Base-by-base conservation (phyloP, 2,329 filamentous ascomycete genomes). In the Aspergillus sp. region DNA sequence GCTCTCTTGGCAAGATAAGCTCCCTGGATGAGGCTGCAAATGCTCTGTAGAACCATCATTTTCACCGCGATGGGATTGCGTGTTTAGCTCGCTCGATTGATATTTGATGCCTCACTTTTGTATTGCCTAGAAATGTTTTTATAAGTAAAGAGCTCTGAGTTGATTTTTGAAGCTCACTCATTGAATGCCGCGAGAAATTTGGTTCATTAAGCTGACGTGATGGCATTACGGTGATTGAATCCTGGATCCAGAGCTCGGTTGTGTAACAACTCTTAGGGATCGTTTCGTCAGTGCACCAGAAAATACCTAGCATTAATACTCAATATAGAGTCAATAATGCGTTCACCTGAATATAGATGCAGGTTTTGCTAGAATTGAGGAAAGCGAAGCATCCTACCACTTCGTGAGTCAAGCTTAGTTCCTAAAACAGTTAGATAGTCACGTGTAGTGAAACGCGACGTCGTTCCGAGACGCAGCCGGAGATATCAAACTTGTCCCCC, bases 391-490 rank as follows among this genome's bases (percentile, higher is more conserved):
- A 21, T 43, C 14, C 17, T 43, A 4, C 15, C 9, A 25, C 21
- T 21, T 3, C 3, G 21, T 21, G 21, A 21, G 15, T 14, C 40
- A 15, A 4, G 15, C 17, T 41, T 46, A 46, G 35, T 37, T 37
- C 55, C 39, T 23, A 12, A 63, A 56, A 50, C n/a, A 48, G 59
- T 56, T 61, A 61, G 48, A 6, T n/a, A 12, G 21, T 23, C 49
- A 41, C 50, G 48, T 52, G 54, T 27, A 21, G 14, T 9, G 41
- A 35, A 25, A 14, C 17, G 6, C 55, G 58, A 58, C 35, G 3
- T 40, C 46, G 39, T 55, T 54, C 55, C 52, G 41, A 44, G 44
- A 46, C 51, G 27, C 27, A n/a, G 35, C 12, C 35, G 14, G 12
- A 49, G 33, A 37, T 21, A 37, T 37, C 46, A 4, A 49, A 15